These are phyloP conservation scores for Aspergillus bombycis DNA, from an alignment of 2,329 filamentous ascomycete genomes.

Conservation along the genomic window DNA sequence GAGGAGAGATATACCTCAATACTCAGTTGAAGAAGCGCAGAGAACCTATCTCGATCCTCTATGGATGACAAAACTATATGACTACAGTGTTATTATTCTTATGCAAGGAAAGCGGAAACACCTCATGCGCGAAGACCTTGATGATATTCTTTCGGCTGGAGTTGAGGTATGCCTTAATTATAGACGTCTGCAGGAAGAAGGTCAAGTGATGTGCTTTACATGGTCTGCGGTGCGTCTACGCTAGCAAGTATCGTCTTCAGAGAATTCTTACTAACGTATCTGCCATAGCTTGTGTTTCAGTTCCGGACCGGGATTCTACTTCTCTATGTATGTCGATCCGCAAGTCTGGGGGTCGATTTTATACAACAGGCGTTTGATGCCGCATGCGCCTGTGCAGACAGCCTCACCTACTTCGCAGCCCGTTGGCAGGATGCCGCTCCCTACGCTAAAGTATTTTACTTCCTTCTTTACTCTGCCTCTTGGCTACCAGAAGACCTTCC, in stretches of 20 bases:
- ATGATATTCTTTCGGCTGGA: slow-evolving; percentile 29
- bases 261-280: slow-evolving; percentile 4
- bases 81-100: slow-evolving; percentile 33
- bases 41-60: slow-evolving; percentile 29
- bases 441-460: slow-evolving; percentile 26
- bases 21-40: slow-evolving; percentile 25
- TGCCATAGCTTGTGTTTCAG: slow-evolving; percentile 29
- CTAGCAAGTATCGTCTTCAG: slow-evolving; percentile 8
- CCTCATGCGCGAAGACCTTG: slow-evolving; percentile 26
- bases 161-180: slow-evolving; percentile 31
- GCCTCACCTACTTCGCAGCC: slow-evolving; percentile 25
- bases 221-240: slow-evolving; percentile 29
- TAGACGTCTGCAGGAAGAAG: slow-evolving; percentile 30
- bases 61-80: slow-evolving; percentile 33
- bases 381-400: slow-evolving; percentile 24
- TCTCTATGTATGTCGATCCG: slow-evolving; percentile 30
- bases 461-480: slow-evolving; percentile 16
- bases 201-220: slow-evolving; percentile 33
- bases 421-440: slow-evolving; percentile 29
- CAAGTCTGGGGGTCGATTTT: slow-evolving; percentile 9
- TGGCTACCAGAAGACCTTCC: slow-evolving; percentile 17
- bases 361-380: slow-evolving; percentile 24
- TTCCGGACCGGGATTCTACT: slow-evolving; percentile 31
- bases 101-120: slow-evolving; percentile 29
- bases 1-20: slow-evolving; percentile 33